These are phyloP conservation scores for Casuarina glauca DNA, from an alignment of 306 rosid species.

Conservation along the genomic window DNA sequence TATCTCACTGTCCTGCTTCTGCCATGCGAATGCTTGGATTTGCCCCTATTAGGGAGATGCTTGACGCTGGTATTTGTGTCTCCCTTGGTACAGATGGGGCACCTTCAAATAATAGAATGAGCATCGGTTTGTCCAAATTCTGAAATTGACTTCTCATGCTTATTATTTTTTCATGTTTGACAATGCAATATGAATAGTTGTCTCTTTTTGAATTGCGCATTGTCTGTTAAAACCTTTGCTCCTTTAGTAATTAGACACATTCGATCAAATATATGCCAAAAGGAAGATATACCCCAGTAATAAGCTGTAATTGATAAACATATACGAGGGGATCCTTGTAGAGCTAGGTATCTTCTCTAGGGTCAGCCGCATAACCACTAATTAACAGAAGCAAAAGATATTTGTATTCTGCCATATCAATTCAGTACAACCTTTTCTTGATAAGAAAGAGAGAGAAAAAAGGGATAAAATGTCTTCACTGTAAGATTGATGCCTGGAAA, in stretches of 20 bases:
- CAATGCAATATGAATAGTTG: conserved; percentile 8
- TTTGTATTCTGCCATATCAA: not conserved
- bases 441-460: not conserved
- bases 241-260: not conserved
- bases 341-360: not conserved
- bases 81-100: conserved; percentile 93
- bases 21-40: conserved; percentile 97
- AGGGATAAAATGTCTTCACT: not conserved
- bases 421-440: conserved; percentile 7
- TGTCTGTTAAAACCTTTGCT: not conserved
- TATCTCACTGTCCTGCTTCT: conserved; percentile 88
- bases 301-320: not conserved
- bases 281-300: not conserved
- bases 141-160: conserved; percentile 9
- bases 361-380: not conserved
- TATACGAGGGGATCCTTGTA: not conserved
- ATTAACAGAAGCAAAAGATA: not conserved
- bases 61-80: conserved; percentile 75
- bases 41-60: conserved; percentile 92
- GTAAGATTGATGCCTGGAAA: conserved; percentile 8
- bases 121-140: conserved; percentile 62
- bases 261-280: not conserved
- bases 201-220: conserved; percentile 11
- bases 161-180: not conserved
- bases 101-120: conserved; percentile 92